These are phyloP conservation scores for Fonsecaea pedrosoi DNA, from an alignment of 2,329 filamentous ascomycete species.

Conservation along the genomic window DNA sequence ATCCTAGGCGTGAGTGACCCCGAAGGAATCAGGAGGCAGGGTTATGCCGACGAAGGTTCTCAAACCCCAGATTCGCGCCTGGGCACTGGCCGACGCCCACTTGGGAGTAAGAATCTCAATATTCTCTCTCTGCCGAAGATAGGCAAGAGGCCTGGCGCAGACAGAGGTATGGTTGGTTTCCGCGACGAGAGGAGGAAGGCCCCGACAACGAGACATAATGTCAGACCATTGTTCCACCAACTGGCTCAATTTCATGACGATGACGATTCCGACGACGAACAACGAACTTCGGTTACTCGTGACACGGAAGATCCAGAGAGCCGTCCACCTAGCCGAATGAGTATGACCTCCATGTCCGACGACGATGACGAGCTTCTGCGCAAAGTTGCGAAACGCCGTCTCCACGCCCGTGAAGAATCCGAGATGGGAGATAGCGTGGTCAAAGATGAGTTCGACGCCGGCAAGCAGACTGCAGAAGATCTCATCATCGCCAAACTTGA, in stretches of 20 bases:
- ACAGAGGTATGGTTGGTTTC: slow-evolving; percentile 68
- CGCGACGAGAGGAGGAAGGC: slow-evolving; percentile 70
- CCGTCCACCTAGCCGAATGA: slow-evolving; percentile 75
- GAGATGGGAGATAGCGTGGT: slow-evolving; percentile 40
- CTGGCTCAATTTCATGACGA: slow-evolving; percentile 76
- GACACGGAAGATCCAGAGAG: slow-evolving; percentile 89
- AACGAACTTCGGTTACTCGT: slow-evolving; percentile 67
- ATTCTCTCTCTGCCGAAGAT: slow-evolving; percentile 75
- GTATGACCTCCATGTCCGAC: slow-evolving; percentile 60
- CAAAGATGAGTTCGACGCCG: slow-evolving; percentile 39
- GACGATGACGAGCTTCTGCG: slow-evolving; percentile 55
- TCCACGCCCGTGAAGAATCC: slow-evolving; percentile 39
- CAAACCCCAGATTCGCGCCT: slow-evolving; percentile 64
- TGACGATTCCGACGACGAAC: slow-evolving; percentile 90
- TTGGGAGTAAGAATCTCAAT: slow-evolving; percentile 55
- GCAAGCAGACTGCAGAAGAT: slow-evolving; percentile 37
- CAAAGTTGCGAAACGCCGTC: slow-evolving; percentile 37
- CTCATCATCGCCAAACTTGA: slow-evolving; percentile 41
- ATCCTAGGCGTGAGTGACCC: slow-evolving; percentile 78
- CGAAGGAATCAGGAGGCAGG: slow-evolving; percentile 64
- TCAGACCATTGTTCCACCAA: slow-evolving; percentile 80
- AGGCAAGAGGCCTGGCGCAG: slow-evolving; percentile 67
- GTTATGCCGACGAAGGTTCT: slow-evolving; percentile 67
- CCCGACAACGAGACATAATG: slow-evolving; percentile 66
- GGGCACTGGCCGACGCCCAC: slow-evolving; percentile 47